A percentile compares a stretch with the other conserved stretches of the same genome.
These are phyloP conservation scores for Epichloe coenophiala DNA, from an alignment of 2,329 filamentous ascomycete genomes.

Conservation along the genomic window DNA sequence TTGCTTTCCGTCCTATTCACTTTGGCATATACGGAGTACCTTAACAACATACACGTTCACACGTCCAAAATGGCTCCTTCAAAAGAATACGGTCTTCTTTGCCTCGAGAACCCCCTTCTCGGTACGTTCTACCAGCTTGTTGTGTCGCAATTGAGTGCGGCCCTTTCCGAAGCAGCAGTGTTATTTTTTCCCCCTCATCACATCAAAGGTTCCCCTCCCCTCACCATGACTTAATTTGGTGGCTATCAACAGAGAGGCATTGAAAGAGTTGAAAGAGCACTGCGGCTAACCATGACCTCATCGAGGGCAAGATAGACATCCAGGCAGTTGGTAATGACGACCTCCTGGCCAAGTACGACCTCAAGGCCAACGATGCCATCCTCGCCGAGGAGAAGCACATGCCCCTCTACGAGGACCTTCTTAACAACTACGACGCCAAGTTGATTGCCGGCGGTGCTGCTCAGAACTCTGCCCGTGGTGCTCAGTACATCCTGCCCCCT, in stretches of 20 bases:
- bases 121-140: conserved; percentile 39
- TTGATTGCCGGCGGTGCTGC: conserved; percentile 92
- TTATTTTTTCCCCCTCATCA: neutral
- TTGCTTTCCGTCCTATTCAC: neutral
- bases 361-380: conserved; percentile 96
- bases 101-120: conserved; percentile 93
- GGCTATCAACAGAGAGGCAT: neutral
- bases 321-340: conserved; percentile 72
- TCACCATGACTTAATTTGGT: neutral
- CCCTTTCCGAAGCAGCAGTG: neutral
- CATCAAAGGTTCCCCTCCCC: neutral
- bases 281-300: neutral
- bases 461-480: conserved; percentile 93
- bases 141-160: neutral
- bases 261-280: neutral
- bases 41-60: neutral
- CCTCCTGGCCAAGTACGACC: conserved; percentile 79
- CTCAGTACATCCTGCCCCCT: conserved; percentile 85
- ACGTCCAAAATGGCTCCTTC: conserved; percentile 47
- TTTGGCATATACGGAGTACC: too few species aligned
- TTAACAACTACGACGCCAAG: conserved; percentile 85
- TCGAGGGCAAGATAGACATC: conserved; percentile 50
- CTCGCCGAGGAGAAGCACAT: conserved; percentile 87
- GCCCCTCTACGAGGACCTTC: conserved; percentile 81
- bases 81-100: conserved; percentile 80